Conservation (phyloP, 73 alveolate genomes). For the Paramecium sexaurelia region DNA sequence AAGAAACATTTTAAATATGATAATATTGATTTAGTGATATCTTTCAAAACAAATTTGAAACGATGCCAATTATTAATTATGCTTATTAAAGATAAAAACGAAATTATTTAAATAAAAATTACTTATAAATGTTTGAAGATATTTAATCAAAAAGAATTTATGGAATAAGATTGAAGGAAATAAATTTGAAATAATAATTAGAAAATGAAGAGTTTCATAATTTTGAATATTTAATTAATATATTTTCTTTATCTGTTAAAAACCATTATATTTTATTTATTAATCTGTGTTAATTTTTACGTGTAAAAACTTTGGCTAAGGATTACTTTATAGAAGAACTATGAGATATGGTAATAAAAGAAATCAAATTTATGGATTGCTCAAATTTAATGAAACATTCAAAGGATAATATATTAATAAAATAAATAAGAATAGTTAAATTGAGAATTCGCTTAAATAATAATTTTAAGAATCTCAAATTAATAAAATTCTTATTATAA, state of each 20-base stretch:
- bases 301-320: background rate
- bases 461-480: conserved; percentile 28
- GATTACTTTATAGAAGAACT: background rate
- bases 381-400: conserved; percentile 6
- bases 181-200: background rate
- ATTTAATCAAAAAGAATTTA: too few species aligned
- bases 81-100: too few species aligned
- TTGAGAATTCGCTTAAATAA: background rate
- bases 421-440: background rate
- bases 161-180: background rate
- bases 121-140: too few species aligned
- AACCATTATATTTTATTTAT: background rate
- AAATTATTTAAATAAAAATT: too few species aligned
- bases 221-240: background rate
- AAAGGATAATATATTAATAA: background rate
- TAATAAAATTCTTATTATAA: too few species aligned
- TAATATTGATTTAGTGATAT: too few species aligned
- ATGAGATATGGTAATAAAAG: background rate
- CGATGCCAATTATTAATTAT: too few species aligned
- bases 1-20: too few species aligned
- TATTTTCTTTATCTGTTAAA: background rate
- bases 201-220: background rate
- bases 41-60: too few species aligned
- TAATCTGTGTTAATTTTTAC: background rate
- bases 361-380: background rate